These are phyloP conservation scores for Exophiala viscosa DNA, from an alignment of 2,329 filamentous ascomycete genomes.

Conservation along the genomic window DNA sequence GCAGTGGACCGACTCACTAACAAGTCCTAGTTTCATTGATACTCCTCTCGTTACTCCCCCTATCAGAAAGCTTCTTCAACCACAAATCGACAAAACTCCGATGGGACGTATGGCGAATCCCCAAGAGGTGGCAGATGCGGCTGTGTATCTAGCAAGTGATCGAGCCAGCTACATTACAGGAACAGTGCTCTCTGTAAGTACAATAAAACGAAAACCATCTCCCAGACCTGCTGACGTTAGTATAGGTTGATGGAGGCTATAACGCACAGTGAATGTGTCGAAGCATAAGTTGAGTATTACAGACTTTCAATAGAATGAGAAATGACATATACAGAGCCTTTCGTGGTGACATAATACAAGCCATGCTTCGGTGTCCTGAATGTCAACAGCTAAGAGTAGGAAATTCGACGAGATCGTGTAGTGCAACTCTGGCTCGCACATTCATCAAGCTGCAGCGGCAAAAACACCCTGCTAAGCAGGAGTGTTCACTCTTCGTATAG, in stretches of 20 bases:
- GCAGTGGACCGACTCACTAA: background rate
- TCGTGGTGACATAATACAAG: no score
- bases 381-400: no score
- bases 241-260: constrained; percentile 9
- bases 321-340: no score
- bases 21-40: background rate
- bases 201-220: background rate
- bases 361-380: no score
- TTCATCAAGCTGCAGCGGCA: no score
- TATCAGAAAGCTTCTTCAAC: background rate
- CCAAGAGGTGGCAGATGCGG: constrained; percentile 35
- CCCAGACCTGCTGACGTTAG: background rate
- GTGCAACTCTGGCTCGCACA: no score
- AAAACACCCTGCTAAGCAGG: no score
- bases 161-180: constrained; percentile 35
- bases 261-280: constrained; percentile 2
- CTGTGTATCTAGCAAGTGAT: constrained; percentile 32
- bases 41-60: background rate
- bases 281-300: no score
- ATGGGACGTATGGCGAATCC: constrained; percentile 35
- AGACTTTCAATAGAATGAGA: no score
- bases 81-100: constrained; percentile 20
- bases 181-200: constrained; percentile 13
- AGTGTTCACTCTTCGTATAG: no score
- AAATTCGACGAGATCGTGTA: no score